These are phyloP conservation scores for Suillus cothurnatus DNA, from an alignment of 768 basidiomycete genomes.

Conservation along the genomic window DNA sequence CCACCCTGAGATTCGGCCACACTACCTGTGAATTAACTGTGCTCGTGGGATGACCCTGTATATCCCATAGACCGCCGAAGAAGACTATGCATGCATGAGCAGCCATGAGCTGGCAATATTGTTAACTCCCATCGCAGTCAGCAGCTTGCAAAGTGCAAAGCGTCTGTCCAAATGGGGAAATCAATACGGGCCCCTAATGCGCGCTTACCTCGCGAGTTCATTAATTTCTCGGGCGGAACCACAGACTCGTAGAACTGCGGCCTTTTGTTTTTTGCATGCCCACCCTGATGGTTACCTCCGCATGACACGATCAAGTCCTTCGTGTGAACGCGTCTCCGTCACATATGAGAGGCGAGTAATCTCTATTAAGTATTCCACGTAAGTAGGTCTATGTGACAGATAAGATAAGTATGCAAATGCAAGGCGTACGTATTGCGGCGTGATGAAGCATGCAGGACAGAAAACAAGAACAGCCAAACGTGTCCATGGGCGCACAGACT, in stretches of 20 bases:
- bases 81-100: not conserved
- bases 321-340: too few species aligned
- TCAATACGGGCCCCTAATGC: not conserved
- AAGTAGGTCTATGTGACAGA: slow-evolving; percentile 4
- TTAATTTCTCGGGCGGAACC: not conserved
- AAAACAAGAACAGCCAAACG: slow-evolving; percentile 2
- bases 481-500: not conserved
- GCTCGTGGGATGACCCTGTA: not conserved
- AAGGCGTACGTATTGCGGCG: not conserved
- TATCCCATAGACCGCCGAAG: not conserved
- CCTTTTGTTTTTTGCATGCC: not conserved
- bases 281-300: not conserved
- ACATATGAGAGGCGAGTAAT: not conserved
- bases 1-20: not conserved
- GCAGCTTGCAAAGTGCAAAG: not conserved
- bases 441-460: not conserved
- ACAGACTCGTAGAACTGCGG: not conserved
- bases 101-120: not conserved
- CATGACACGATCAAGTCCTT: not conserved
- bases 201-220: not conserved
- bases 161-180: slow-evolving; percentile 1
- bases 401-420: not conserved
- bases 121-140: not conserved
- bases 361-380: slow-evolving; percentile 1
- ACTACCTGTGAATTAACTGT: not conserved